Evolutionary conservation across 1,284 basidiomycete species (phyloP), one percentile per base, ranked within the genome.

Genomic region (Coniferiporia weirii): DNA sequence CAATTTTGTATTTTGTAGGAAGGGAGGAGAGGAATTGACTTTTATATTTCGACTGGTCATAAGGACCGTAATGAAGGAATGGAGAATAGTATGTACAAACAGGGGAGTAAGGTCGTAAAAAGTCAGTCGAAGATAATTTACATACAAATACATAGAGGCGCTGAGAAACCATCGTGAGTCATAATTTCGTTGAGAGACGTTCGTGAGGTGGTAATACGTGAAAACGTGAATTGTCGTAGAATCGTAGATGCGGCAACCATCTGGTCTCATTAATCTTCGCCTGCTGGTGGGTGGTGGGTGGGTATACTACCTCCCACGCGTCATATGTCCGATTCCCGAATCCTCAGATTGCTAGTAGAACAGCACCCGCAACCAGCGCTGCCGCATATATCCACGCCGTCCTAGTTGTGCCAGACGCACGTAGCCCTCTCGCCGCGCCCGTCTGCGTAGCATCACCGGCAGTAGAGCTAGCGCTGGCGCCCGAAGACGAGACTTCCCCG

Each of bases 401-500:
- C 8, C 38, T 7, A 4, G 15, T 3, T 15, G 15, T 15, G 8
- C 38, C 38, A 40, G 8, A 3, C 38, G 8, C 38, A 40, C 38
- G 38, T 12, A 40, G 3, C 2, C 38, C 15, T 7, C 2, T 40
- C 38, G 38, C 38, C 15, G 38, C 9, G 15, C 38, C 15, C 9
- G 38, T 40, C 15, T 10, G 38, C 3, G 15, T 15, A 10, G 15
- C 9, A 9, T 15, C 38, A 15, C 9, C 38, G 8, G 20, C 52
- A 9, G 34, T 40, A 15, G 52, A 12, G 19, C 62, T 56, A 17
- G 61, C 35, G 10, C 61, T 27, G 27, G 65, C 65, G 17, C 64
- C 63, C 10, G 70, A 69, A 6, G 73, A 65, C 0, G 74, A 71
- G 10, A 73, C 68, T 59, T 80, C 79, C n/a, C 75, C 76, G 64